Conservation (phyloP, 805 yeast species). For the Blastobotrys attinorum region DNA sequence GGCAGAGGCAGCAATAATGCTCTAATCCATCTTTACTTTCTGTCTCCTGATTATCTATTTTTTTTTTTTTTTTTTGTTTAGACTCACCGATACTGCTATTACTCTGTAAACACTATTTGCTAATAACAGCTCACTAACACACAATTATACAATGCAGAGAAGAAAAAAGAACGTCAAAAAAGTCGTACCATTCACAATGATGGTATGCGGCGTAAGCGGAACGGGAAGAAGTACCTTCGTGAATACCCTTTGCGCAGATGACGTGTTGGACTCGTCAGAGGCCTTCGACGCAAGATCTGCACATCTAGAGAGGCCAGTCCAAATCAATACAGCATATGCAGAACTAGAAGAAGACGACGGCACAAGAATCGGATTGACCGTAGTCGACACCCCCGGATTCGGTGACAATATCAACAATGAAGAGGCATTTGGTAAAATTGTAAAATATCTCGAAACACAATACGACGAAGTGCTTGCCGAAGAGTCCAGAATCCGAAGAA, state of each 20-base stretch:
- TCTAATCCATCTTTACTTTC: too few species aligned
- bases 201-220: conserved; percentile 68
- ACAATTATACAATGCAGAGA: conserved; percentile 15
- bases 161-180: conserved; percentile 54
- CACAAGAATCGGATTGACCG: conserved; percentile 41
- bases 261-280: conserved; percentile 30
- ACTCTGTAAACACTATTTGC: too few species aligned
- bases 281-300: conserved; percentile 29
- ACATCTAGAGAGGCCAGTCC: conserved; percentile 30
- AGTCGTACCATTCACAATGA: conserved; percentile 55
- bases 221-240: conserved; percentile 69
- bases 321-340: conserved; percentile 43
- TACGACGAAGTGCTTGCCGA: conserved; percentile 66
- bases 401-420: conserved; percentile 70
- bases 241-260: conserved; percentile 52
- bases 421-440: conserved; percentile 40
- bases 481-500: conserved; percentile 66
- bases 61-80: too few species aligned
- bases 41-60: too few species aligned
- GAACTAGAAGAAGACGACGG: conserved; percentile 49
- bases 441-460: conserved; percentile 57
- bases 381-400: conserved; percentile 68
- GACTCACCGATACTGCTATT: too few species aligned
- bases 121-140: too few species aligned
- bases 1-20: too few species aligned